These are phyloP conservation scores for Tilletiaria anomala DNA, from an alignment of 1,284 basidiomycete genomes.

Conservation along the genomic window DNA sequence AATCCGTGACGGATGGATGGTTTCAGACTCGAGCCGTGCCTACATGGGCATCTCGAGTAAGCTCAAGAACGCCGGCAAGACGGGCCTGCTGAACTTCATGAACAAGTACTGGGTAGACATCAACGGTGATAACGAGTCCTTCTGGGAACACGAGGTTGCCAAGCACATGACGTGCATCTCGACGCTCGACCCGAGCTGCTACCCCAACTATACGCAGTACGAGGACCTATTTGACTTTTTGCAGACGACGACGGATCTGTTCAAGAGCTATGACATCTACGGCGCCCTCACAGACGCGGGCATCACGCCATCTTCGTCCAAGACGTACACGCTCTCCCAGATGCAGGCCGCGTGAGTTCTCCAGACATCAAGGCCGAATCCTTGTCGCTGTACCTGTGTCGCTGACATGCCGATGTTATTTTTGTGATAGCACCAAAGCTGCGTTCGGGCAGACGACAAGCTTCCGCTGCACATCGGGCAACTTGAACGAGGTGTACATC, in stretches of 20 bases:
- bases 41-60: neutral
- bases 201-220: neutral
- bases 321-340: constrained; percentile 8
- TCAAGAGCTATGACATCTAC: constrained; percentile 7
- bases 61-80: neutral
- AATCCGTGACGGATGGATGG: too few species aligned
- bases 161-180: neutral
- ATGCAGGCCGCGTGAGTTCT: constrained; percentile 4
- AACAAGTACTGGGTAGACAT: neutral
- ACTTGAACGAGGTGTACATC: constrained; percentile 14
- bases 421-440: neutral
- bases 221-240: neutral
- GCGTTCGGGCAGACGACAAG: constrained; percentile 8
- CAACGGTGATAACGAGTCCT: neutral
- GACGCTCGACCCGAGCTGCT: neutral
- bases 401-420: neutral
- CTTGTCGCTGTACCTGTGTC: neutral
- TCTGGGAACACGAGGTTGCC: neutral
- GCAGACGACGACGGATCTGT: neutral
- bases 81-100: neutral
- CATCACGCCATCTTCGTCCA: constrained; percentile 4
- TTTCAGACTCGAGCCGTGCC: neutral
- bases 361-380: neutral
- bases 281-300: constrained; percentile 8
- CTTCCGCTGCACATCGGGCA: constrained; percentile 11